Percentiles rank a stretch among this genome's conserved stretches.
phyloP scores from a whole-genome alignment of 345 rosid species.

The Eucalyptus guilfoylei region DNA sequence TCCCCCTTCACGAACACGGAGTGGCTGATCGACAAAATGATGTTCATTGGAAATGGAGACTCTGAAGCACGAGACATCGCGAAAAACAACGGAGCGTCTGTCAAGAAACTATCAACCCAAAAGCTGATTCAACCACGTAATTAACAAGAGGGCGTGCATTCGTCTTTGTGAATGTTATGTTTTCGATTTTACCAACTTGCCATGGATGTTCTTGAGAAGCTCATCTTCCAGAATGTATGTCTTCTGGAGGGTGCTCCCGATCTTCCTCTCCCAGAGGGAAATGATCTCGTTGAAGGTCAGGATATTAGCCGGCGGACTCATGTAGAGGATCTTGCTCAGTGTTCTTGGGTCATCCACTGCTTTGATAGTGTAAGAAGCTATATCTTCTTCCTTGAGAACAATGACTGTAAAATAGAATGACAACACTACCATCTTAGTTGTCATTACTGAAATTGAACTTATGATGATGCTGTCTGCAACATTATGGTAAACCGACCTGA shows the following conservation, averaged over 20 bases:
- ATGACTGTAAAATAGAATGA: not conserved
- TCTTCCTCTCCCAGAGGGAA: not conserved
- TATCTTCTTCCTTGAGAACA: not conserved
- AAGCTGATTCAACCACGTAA: not conserved
- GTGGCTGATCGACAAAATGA: not conserved
- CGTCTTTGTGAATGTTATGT: not conserved
- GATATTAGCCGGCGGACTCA: not conserved
- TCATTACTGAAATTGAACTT: not conserved
- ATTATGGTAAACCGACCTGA: not conserved
- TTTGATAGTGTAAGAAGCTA: not conserved
- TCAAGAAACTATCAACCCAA: not conserved
- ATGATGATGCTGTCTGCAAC: not conserved
- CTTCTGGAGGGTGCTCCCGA: not conserved
- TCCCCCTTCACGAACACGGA: constrained; percentile 1
- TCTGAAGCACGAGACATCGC: not conserved
- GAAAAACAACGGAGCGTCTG: not conserved
- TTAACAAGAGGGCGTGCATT: not conserved
- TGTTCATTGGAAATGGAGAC: not conserved
- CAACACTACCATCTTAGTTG: not conserved
- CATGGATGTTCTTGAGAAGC: not conserved
- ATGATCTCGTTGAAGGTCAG: not conserved
- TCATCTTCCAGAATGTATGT: not conserved
- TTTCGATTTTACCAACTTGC: not conserved
- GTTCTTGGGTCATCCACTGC: not conserved
- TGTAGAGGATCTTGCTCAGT: not conserved